Base-by-base conservation (phyloP, 352 stramenopile species). In the Thalassiosira exigua region DNA sequence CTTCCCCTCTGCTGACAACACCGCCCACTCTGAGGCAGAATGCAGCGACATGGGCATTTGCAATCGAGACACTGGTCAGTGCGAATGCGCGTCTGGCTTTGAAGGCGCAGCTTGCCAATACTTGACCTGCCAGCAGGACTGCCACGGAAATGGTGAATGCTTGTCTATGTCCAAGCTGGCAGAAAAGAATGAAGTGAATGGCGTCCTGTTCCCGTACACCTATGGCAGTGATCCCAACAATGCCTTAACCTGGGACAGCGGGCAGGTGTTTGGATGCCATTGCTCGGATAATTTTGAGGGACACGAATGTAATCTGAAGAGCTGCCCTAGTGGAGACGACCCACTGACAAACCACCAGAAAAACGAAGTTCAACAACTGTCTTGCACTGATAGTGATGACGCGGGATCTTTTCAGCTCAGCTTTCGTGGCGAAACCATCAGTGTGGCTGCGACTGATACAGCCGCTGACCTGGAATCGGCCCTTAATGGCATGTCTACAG, bases 41-140 rank as follows among this genome's bases (percentile, higher is more conserved):
- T 98, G 95, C 74, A 93, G 87, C 48, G 95, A 82, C 36, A 94
- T 94, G 58, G 95, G 95, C 1, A 79, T 94, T 59, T 98, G 94
- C 58, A 92, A 98, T 75, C 85, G 91, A 27, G 39, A 72, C 3
- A 88, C 89, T 21, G 95, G 95, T 0, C 36, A 87, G 9, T 98
- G 95, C 73, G 56, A 80, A 14, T 97, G 95, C 74, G 95, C 95
- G 22, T 83, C 94, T 57, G 93, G 93, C 17, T 98, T 93, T 62
- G 93, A 96, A 69, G 95, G 95, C 44, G 84, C 67, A 1, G 91
- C 90, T 0, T 97, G 94, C 62, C 79, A 95, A 39, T 92, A 92
- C 42, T 87, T 89, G 33, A 68, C 56, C 17, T 91, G 85, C 70
- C 76, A 76, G 32, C 29, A 44, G 7, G 42, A 80, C 39, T 93